Base-by-base conservation (phyloP, 2,329 filamentous ascomycete species). In the Cercospora beticola region DNA sequence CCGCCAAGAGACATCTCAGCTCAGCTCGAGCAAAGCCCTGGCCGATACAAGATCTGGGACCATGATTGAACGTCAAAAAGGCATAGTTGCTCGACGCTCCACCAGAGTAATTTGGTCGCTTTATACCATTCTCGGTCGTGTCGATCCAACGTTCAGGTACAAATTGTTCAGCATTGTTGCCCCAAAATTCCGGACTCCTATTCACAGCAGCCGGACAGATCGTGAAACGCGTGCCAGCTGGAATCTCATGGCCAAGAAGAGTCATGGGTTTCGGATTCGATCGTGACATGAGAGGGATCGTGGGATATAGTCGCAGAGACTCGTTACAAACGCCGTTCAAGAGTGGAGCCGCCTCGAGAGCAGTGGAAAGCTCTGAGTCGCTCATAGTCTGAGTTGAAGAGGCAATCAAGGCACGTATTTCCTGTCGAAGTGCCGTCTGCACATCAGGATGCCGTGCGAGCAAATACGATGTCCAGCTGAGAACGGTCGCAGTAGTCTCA, bases 41-140 rank as follows among this genome's bases (percentile, higher is more conserved):
- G 0, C 93, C 93, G 74, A 97, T 96, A 77, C 93, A 97, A 77
- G 90, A 91, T 67, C 93, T 83, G 2, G 92, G 92, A 0, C 93
- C 93, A 56, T 74, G 74, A 26, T 72, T 68, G 66, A 75, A 75
- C 1, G 73, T 74, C 46, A 75, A 65, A 28, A 72, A 70, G 10
- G 66, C 69, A 57, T 71, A 74, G 52, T 72, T 73, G 57, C 68
- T 92, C 90, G 73, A 93, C 89, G 0, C 84, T 77, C 1, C 93
- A 91, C 93, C 93, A 95, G 21, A 92, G 82, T 8, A 81, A 21
- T 82, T 83, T 4, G 81, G 77, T 10, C 77, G 76, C 2, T 64
- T 58, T 46, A 69, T 65, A 7, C 73, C 73, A 14, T 68, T 71
- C 49, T 72, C 70, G 12, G 72, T 71, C 9, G 65, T 68, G 64